phyloP scores from a whole-genome alignment of 2,329 filamentous ascomycete species.

The Microcera coccophila region DNA sequence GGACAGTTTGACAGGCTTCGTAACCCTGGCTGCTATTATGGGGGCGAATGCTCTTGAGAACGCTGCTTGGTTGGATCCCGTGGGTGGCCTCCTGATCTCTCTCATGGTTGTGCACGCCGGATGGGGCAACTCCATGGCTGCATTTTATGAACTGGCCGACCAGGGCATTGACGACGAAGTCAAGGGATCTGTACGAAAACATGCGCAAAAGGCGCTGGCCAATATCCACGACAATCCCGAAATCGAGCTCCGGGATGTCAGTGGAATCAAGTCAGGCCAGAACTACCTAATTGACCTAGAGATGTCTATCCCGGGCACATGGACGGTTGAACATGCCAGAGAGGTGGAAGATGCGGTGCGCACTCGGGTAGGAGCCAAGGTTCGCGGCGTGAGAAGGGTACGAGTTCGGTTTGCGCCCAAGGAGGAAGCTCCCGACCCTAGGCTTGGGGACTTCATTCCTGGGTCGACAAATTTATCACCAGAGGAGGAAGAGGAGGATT shows the following conservation, averaged over 20 bases:
- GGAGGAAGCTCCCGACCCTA: conserved; percentile 54
- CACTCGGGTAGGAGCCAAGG: conserved; percentile 66
- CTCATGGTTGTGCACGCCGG: conserved; percentile 90
- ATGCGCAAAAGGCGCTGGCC: conserved; percentile 57
- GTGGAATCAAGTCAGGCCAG: conserved; percentile 91
- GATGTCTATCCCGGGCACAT: conserved; percentile 70
- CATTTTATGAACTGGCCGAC: conserved; percentile 87
- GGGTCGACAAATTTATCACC: conserved; percentile 62
- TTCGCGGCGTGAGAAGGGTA: conserved; percentile 79
- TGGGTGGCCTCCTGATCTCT: conserved; percentile 88
- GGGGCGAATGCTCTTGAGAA: conserved; percentile 83
- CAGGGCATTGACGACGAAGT: conserved; percentile 83
- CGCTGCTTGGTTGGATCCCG: conserved; percentile 88
- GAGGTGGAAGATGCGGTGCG: conserved; percentile 71
- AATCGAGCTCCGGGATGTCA: conserved; percentile 71
- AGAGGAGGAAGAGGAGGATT: conserved; percentile 47
- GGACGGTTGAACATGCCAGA: conserved; percentile 68
- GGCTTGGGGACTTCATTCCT: conserved; percentile 75
- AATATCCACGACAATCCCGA: conserved; percentile 51
- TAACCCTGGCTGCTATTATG: conserved; percentile 83
- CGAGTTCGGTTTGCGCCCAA: conserved; percentile 78
- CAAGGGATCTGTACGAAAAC: conserved; percentile 64
- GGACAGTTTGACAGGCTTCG: conserved; percentile 91
- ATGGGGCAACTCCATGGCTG: conserved; percentile 75
- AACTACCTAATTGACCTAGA: conserved; percentile 94